These are phyloP conservation scores for Parafenestella ontariensis DNA, from an alignment of 2,329 filamentous ascomycete species.

Conservation along the genomic window DNA sequence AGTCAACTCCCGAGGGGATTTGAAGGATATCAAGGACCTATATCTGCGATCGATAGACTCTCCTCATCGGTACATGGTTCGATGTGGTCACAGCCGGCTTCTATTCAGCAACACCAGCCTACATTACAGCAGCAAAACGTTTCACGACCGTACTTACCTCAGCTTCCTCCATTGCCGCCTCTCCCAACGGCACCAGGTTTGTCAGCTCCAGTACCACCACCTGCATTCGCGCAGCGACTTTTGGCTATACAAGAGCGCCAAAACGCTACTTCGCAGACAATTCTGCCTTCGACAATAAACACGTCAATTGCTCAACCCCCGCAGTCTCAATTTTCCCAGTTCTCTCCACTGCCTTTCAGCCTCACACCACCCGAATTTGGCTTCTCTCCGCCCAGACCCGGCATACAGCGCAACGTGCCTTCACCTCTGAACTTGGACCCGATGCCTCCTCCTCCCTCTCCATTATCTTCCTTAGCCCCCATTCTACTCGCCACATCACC, in stretches of 20 bases:
- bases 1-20: background rate
- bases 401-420: constrained; percentile 25
- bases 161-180: background rate
- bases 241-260: background rate
- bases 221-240: constrained; percentile 5
- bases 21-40: background rate
- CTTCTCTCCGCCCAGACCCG: constrained; percentile 2
- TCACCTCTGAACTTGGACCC: constrained; percentile 10
- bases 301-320: background rate
- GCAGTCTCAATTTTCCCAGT: background rate
- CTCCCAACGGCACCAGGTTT: background rate
- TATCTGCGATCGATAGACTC: background rate
- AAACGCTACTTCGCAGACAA: background rate
- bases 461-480: constrained; percentile 14
- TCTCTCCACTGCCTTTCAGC: background rate
- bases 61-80: background rate
- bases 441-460: constrained; percentile 7
- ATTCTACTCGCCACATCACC: constrained; percentile 20
- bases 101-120: background rate
- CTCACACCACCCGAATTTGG: background rate
- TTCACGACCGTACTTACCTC: background rate
- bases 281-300: background rate
- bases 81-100: background rate
- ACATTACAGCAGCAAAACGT: background rate
- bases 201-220: background rate